These are phyloP conservation scores for Ophiostoma sp. DNA, from an alignment of 2,329 filamentous ascomycete species.

Conservation along the genomic window DNA sequence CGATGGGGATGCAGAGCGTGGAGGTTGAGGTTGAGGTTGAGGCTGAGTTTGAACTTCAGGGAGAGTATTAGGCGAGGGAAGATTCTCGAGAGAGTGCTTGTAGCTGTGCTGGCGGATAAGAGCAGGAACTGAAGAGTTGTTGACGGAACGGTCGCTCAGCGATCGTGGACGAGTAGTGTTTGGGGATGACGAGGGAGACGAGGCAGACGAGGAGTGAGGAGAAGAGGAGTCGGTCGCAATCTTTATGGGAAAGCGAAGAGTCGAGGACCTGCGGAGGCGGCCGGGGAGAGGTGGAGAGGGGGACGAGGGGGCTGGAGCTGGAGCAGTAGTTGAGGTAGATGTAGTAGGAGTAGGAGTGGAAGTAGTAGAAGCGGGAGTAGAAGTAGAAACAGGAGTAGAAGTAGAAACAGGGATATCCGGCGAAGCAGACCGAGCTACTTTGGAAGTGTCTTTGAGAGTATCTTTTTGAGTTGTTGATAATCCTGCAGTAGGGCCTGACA, in stretches of 20 bases:
- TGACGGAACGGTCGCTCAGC: constrained; percentile 24
- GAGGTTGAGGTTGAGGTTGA: not conserved
- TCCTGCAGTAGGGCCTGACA: constrained; percentile 18
- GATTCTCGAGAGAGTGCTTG: constrained; percentile 23
- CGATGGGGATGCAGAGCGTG: not conserved
- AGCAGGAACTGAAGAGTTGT: constrained; percentile 18
- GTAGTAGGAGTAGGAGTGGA: too few species aligned
- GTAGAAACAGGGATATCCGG: constrained; percentile 14
- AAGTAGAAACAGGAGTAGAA: not conserved
- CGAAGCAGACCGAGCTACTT: not conserved
- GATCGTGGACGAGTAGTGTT: constrained; percentile 24
- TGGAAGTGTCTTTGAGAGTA: not conserved
- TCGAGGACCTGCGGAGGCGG: constrained; percentile 25
- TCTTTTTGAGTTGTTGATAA: not conserved
- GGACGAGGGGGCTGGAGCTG: constrained; percentile 14
- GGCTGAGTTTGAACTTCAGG: not conserved
- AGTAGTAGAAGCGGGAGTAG: not conserved
- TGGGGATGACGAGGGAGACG: constrained; percentile 19
- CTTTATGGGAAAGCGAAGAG: constrained; percentile 27
- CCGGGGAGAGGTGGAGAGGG: constrained; percentile 18
- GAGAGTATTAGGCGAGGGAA: constrained; percentile 21
- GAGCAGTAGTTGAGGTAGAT: not conserved
- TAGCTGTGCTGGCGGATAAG: constrained; percentile 23
- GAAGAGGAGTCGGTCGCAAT: constrained; percentile 24
- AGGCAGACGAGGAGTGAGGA: not conserved